Conservation (phyloP, 2,329 filamentous ascomycete genomes). For the Malbranchea cinnamomea region DNA sequence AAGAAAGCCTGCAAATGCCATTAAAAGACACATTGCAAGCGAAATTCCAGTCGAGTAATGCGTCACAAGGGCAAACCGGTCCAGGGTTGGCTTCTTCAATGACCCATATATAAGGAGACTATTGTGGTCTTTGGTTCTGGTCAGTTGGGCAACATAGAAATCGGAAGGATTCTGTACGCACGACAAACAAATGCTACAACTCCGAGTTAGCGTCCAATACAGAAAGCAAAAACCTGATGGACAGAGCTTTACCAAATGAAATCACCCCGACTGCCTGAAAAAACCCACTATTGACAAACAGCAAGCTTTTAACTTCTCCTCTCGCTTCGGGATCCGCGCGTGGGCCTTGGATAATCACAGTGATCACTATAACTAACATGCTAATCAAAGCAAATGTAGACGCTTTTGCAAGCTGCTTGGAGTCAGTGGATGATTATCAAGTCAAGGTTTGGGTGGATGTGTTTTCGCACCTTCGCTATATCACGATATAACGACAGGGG, state of each 20-base stretch:
- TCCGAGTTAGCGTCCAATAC: conserved; percentile 24
- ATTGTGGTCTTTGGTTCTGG: conserved; percentile 56
- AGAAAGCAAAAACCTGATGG: conserved; percentile 5
- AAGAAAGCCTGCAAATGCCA: conserved; percentile 81
- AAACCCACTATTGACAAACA: conserved; percentile 73
- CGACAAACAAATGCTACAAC: conserved; percentile 49
- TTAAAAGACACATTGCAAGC: conserved; percentile 75
- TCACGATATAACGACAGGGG: conserved; percentile 88
- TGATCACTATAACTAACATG: conserved; percentile 80
- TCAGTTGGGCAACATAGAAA: conserved; percentile 7
- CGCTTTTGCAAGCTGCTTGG: conserved; percentile 70
- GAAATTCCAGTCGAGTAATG: conserved; percentile 86
- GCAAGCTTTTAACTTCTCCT: conserved; percentile 53
- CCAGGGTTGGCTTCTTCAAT: conserved; percentile 80
- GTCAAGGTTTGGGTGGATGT: background rate
- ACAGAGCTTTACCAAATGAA: conserved; percentile 59
- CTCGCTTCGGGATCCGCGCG: conserved; percentile 55
- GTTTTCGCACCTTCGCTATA: conserved; percentile 67
- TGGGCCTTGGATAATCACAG: conserved; percentile 71
- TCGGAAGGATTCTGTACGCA: conserved; percentile 19
- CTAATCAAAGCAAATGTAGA: conserved; percentile 84
- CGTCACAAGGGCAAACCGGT: conserved; percentile 84
- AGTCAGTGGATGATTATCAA: conserved; percentile 17
- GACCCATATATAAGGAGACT: conserved; percentile 95
- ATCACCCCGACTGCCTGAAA: conserved; percentile 97